Conservation (phyloP, 768 basidiomycete species). For the Termitomyces sp. region DNA sequence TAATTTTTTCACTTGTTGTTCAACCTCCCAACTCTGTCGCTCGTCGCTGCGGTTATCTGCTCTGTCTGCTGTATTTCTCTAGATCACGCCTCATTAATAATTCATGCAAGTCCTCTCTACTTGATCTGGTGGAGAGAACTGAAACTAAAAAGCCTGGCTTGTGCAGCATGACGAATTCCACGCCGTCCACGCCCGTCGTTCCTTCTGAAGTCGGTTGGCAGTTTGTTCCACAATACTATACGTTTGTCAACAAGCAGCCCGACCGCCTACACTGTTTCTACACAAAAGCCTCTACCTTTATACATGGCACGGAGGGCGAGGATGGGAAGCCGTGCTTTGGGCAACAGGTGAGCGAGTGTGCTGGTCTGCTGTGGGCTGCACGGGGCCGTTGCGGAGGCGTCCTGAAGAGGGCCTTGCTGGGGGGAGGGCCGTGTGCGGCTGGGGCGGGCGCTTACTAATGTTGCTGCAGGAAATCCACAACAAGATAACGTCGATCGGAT, state of each 20-base stretch:
- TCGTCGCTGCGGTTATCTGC: constrained; percentile 15
- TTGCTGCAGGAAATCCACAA: constrained; percentile 84
- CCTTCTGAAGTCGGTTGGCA: constrained; percentile 98
- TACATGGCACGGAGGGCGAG: constrained; percentile 97
- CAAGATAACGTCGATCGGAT: constrained; percentile 90
- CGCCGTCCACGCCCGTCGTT: constrained; percentile 50
- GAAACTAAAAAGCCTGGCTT: too few species aligned
- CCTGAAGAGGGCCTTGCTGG: too few species aligned
- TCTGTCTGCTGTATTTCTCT: constrained; percentile 29
- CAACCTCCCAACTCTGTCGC: neutral
- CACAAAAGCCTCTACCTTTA: constrained; percentile 95
- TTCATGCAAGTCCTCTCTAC: constrained; percentile 18
- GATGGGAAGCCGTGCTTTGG: constrained; percentile 85
- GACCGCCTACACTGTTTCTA: constrained; percentile 98
- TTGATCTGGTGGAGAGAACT: too few species aligned
- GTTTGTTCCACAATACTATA: constrained; percentile 99
- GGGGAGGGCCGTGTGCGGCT: too few species aligned
- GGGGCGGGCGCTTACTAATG: neutral
- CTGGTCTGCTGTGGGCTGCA: neutral
- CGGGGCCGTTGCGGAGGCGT: too few species aligned
- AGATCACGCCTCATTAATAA: constrained; percentile 26
- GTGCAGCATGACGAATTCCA: constrained; percentile 32
- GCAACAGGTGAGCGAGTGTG: constrained; percentile 67
- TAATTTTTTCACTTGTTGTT: constrained; percentile 13
- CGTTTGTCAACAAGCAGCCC: constrained; percentile 97